Conservation (phyloP, 148 eudicot species). For the Vaccinium vitisidaea region DNA sequence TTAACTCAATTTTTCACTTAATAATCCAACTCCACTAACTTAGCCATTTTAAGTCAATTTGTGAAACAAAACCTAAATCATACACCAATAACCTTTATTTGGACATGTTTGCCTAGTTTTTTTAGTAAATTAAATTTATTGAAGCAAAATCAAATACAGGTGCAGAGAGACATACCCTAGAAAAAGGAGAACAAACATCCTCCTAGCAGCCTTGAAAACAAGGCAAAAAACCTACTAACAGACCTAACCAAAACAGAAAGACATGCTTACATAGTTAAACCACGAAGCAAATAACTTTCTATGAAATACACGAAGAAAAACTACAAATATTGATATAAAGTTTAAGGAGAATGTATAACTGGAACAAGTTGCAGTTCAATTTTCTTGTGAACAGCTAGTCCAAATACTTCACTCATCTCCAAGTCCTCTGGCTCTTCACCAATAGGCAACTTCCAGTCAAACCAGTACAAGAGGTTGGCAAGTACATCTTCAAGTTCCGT, state of each 20-base stretch:
- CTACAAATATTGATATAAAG: too few species aligned
- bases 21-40: too few species aligned
- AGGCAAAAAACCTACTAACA: too few species aligned
- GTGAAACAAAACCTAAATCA: too few species aligned
- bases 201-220: too few species aligned
- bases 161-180: neutral
- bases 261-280: too few species aligned
- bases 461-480: conserved; percentile 11
- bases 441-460: neutral
- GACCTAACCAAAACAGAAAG: too few species aligned
- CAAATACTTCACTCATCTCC: conserved; percentile 6
- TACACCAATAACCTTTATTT: neutral
- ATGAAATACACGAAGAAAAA: too few species aligned
- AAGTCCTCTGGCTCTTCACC: neutral
- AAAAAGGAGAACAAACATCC: neutral
- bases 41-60: too few species aligned
- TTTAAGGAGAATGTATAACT: neutral
- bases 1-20: too few species aligned
- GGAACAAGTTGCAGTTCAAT: neutral
- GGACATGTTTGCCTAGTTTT: neutral
- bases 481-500: conserved; percentile 3
- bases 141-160: neutral
- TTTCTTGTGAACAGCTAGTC: neutral
- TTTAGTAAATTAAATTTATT: neutral
- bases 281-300: too few species aligned